A percentile compares a stretch with the other conserved stretches of the same genome.
Evolutionary conservation across 805 yeast species (phyloP).

Genomic region (Cyberlindnera euphorbiae): DNA sequence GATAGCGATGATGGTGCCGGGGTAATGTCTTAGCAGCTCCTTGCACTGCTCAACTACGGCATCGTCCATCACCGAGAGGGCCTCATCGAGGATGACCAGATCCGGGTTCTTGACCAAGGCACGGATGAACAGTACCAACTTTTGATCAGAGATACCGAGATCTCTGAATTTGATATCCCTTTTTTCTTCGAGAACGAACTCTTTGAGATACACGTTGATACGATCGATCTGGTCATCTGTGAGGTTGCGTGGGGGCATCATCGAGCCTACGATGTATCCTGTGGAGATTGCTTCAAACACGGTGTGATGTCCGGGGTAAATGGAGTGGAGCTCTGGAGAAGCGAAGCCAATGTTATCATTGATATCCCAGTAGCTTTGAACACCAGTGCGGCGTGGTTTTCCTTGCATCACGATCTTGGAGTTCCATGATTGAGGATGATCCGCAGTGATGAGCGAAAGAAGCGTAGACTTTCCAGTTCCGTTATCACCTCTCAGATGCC

Average conservation of each 20-base stretch:
- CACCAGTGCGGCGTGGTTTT: constrained; percentile 67
- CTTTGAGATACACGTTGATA: constrained; percentile 42
- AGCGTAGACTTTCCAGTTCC: constrained; percentile 94
- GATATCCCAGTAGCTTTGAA: constrained; percentile 68
- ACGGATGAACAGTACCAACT: constrained; percentile 68
- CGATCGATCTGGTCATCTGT: constrained; percentile 31
- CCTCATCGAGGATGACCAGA: constrained; percentile 82
- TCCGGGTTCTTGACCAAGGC: constrained; percentile 76
- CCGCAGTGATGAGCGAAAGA: constrained; percentile 80
- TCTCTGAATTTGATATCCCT: constrained; percentile 44
- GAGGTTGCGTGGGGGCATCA: constrained; percentile 42
- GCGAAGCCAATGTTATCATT: constrained; percentile 79
- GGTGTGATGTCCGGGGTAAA: constrained; percentile 60
- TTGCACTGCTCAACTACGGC: constrained; percentile 53
- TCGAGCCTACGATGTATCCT: constrained; percentile 70
- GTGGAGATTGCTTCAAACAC: constrained; percentile 59
- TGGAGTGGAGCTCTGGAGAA: constrained; percentile 88
- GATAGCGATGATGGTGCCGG: constrained; percentile 70
- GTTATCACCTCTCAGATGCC: constrained; percentile 87
- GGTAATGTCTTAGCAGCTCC: constrained; percentile 44
- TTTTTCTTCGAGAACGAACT: constrained; percentile 38
- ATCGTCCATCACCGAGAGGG: constrained; percentile 85
- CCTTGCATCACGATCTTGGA: constrained; percentile 60
- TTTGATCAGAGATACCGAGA: constrained; percentile 68
- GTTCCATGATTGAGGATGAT: constrained; percentile 96